These are phyloP conservation scores for Meyerozyma athensensis DNA, from an alignment of 1,139 yeast genomes.

Conservation along the genomic window DNA sequence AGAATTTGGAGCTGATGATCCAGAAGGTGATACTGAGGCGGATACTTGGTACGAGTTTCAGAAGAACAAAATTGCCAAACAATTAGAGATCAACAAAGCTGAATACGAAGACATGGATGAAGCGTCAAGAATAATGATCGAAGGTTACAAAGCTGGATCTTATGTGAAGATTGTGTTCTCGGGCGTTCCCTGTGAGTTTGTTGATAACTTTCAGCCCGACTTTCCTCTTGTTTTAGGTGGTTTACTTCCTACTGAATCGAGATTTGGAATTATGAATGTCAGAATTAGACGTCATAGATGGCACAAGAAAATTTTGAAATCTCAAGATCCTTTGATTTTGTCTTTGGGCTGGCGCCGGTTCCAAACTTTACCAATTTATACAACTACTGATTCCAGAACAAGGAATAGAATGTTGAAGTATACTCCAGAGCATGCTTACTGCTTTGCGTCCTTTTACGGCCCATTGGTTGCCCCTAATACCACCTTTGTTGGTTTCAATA, in stretches of 20 bases:
- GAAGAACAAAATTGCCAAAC: slow-evolving; percentile 95
- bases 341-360: slow-evolving; percentile 98
- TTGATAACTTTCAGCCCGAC: slow-evolving; percentile 78
- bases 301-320: slow-evolving; percentile 93
- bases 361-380: slow-evolving; percentile 92
- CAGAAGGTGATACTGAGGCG: slow-evolving; percentile 68
- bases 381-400: slow-evolving; percentile 95
- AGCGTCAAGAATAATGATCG: slow-evolving; percentile 72
- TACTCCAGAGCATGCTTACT: slow-evolving; percentile 97
- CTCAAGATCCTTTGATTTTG: slow-evolving; percentile 91
- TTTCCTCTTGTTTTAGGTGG: slow-evolving; percentile 92
- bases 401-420: slow-evolving; percentile 97
- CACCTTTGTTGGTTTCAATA: slow-evolving; percentile 92
- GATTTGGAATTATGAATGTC: slow-evolving; percentile 90
- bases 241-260: slow-evolving; percentile 78
- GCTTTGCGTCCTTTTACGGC: slow-evolving; percentile 94
- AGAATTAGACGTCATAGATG: slow-evolving; percentile 97
- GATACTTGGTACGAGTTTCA: slow-evolving; percentile 98
- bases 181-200: slow-evolving; percentile 82
- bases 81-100: slow-evolving; percentile 85
- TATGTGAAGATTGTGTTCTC: slow-evolving; percentile 89
- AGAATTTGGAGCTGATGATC: slow-evolving; percentile 68
- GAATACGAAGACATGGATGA: slow-evolving; percentile 71
- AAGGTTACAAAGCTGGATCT: slow-evolving; percentile 91
- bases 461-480: slow-evolving; percentile 97